A percentile compares a stretch with the other conserved stretches of the same genome.
Conservation (phyloP, 306 rosid genomes). For the Corylus avellana region DNA sequence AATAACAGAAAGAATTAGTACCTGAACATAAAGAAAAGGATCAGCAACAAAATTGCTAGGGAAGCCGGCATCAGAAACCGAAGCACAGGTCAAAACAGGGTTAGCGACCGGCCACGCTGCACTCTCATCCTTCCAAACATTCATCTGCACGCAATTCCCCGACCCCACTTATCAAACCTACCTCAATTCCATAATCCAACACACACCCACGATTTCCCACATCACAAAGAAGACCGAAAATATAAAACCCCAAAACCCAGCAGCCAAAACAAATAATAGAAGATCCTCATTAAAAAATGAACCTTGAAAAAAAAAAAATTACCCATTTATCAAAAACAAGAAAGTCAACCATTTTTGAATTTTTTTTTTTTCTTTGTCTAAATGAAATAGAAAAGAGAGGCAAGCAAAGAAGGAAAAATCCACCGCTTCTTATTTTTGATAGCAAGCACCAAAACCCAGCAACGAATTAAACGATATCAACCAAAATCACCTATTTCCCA, state of each 20-base stretch:
- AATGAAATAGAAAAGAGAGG: neutral
- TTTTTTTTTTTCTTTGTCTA: neutral
- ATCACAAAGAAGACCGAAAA: neutral
- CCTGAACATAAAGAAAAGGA: constrained; percentile 91
- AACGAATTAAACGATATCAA: too few species aligned
- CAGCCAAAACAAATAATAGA: neutral
- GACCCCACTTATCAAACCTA: constrained; percentile 14
- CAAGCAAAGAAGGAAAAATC: too few species aligned
- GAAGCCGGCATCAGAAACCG: constrained; percentile 84
- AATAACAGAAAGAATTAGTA: constrained; percentile 23
- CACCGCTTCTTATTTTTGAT: too few species aligned
- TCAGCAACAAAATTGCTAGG: constrained; percentile 99
- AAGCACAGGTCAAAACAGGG: constrained; percentile 92
- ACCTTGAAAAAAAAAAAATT: neutral
- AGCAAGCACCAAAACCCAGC: too few species aligned
- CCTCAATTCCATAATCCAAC: constrained; percentile 14
- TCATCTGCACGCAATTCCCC: constrained; percentile 52
- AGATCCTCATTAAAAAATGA: neutral
- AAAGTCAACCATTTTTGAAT: neutral
- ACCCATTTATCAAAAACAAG: neutral
- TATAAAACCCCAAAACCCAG: neutral
- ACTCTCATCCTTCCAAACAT: constrained; percentile 66
- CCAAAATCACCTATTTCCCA: too few species aligned
- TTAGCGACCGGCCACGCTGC: constrained; percentile 98
- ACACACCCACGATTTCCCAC: constrained; percentile 11